These are phyloP conservation scores for Solanum aculeatissimum DNA, from an alignment of 305 asterid species.

Conservation along the genomic window DNA sequence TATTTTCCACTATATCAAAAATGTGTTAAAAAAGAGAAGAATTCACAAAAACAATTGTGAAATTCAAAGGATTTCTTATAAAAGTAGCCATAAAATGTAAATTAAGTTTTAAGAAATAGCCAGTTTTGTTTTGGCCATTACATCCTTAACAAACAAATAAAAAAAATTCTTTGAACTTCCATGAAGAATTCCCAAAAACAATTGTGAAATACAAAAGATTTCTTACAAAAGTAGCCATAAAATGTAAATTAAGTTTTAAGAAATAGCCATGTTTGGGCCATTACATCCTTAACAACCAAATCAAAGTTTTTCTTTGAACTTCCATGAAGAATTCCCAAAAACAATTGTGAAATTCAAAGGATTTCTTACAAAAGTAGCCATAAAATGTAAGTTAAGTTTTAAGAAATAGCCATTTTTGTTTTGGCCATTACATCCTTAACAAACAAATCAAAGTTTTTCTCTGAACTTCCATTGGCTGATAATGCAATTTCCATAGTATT, in stretches of 20 bases:
- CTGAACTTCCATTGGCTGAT: conserved; percentile 42
- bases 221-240: neutral
- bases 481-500: conserved; percentile 33
- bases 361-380: neutral
- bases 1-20: neutral
- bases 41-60: neutral
- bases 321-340: conserved; percentile 24
- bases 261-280: conserved; percentile 4
- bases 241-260: neutral
- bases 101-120: neutral
- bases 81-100: neutral
- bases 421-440: conserved; percentile 37
- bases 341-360: neutral
- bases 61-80: neutral
- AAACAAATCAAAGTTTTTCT: conserved; percentile 25
- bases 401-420: neutral
- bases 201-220: neutral
- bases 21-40: neutral
- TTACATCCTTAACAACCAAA: conserved; percentile 32
- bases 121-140: conserved; percentile 16
- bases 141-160: conserved; percentile 26
- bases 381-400: neutral
- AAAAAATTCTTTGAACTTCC: conserved; percentile 51
- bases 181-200: neutral
- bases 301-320: conserved; percentile 40